Conservation (phyloP, 768 basidiomycete species). For the Pleurotus salmoneostramineus region DNA sequence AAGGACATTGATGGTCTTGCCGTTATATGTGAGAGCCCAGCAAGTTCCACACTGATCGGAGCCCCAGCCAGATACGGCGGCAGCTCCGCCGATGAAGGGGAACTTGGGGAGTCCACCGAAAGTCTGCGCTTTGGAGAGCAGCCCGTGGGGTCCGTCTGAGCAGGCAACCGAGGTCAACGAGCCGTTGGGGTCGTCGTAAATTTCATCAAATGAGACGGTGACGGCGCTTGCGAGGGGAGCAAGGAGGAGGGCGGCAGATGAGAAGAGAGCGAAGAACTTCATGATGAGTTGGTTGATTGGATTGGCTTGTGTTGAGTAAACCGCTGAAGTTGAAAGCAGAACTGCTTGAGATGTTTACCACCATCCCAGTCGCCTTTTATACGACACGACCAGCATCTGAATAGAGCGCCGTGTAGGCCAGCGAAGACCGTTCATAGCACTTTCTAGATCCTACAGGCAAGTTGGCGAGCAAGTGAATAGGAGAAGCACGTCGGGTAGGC, state of each 20-base stretch:
- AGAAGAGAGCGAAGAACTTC: neutral
- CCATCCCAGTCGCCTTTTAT: neutral
- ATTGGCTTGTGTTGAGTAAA: neutral
- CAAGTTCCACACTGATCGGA: constrained; percentile 55
- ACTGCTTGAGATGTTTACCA: neutral
- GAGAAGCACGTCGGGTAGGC: neutral
- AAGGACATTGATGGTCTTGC: constrained; percentile 39
- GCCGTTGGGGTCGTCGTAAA: constrained; percentile 40
- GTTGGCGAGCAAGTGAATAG: neutral
- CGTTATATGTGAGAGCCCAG: constrained; percentile 51
- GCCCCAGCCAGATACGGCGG: constrained; percentile 45
- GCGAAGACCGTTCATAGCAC: neutral
- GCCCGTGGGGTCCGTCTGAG: constrained; percentile 47
- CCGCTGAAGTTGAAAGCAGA: neutral
- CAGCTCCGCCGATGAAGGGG: constrained; percentile 55
- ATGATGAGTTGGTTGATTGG: neutral
- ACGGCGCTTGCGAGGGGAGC: constrained; percentile 22
- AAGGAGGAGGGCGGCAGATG: constrained; percentile 1
- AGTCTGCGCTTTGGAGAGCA: constrained; percentile 40
- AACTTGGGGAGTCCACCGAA: constrained; percentile 52
- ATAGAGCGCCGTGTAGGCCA: neutral
- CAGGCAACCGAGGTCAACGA: constrained; percentile 42
- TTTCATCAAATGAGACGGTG: constrained; percentile 37
- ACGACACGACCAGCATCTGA: neutral
- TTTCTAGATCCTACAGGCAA: neutral